phyloP scores from a whole-genome alignment of 768 basidiomycete species.

The Boletus reticulatus region DNA sequence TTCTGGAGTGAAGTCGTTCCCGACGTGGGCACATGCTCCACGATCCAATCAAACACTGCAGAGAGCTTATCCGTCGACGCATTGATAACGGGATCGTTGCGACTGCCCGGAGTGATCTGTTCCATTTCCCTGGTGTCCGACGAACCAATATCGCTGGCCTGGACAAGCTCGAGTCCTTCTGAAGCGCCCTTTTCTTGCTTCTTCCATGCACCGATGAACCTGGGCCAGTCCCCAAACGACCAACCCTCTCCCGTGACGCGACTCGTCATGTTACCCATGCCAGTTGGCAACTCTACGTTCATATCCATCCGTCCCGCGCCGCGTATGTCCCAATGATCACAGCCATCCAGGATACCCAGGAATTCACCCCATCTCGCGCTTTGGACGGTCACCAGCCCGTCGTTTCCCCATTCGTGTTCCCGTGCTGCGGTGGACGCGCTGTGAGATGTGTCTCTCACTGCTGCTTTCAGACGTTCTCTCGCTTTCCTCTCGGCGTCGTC shows the following conservation, averaged over 20 bases:
- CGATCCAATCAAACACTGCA: conserved; percentile 76
- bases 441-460: conserved; percentile 2
- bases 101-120: conserved; percentile 27
- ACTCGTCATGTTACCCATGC: conserved; percentile 36
- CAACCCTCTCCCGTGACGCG: conserved; percentile 43
- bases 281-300: conserved; percentile 57
- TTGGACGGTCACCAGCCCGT: conserved; percentile 88
- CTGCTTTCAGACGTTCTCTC: conserved; percentile 42
- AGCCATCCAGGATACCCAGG: conserved; percentile 82
- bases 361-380: conserved; percentile 97
- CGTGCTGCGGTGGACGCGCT: conserved; percentile 37
- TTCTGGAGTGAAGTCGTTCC: conserved; percentile 23
- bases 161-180: conserved; percentile 32
- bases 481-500: conserved; percentile 76
- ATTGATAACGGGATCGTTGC: conserved; percentile 56
- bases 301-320: conserved; percentile 80
- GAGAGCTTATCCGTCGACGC: conserved; percentile 71
- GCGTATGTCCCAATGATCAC: conserved; percentile 96
- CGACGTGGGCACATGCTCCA: conserved; percentile 59
- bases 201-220: conserved; percentile 61
- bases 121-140: conserved; percentile 13
- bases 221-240: conserved; percentile 55
- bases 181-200: conserved; percentile 47
- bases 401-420: conserved; percentile 75
- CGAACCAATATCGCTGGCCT: conserved; percentile 10